Evolutionary conservation across 1,284 basidiomycete genomes (phyloP), one percentile per base, ranked within the genome.

Genomic region (Dichomitus squalens): DNA sequence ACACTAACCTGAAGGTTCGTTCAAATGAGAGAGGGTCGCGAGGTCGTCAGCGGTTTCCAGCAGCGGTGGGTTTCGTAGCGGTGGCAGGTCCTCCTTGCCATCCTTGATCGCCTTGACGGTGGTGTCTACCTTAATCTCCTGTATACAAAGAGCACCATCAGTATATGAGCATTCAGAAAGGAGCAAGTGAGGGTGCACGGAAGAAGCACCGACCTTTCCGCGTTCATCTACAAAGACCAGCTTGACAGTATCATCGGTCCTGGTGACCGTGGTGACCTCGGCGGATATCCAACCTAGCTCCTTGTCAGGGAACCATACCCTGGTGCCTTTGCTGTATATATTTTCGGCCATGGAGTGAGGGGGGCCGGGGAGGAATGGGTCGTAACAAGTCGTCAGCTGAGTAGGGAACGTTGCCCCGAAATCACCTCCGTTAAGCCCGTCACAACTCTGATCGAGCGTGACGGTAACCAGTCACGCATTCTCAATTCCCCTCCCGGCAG

Each of bases 21-120:
- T 99, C 66, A 99, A 82, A 79, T 99, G 96, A 57, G 95, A 97
- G 69, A 99, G 84, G 59, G 95, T 97, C 48, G 97, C 96, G 70
- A 99, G 82, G 79, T 99, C 96, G 76, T 99, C 96, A 36, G 95
- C 94, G 27, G 94, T 95, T 79, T 99, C 96, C 59, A 99, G 80
- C 55, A 98, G 78, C 36, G 96, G 97, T 23, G 97, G 97, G 75
- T 99, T 99, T 65, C 96, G 90, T 67, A 99, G 78, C 43, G 96
- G 96, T 44, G 97, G 97, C 20, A 98, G 82, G 50, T 82, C 80
- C 64, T 86, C 83, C 68, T 86, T 85, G 51, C 84, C 86, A 67
- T 88, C 85, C 70, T 85, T 89, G 71, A 92, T 90, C 64, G 88
- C 84, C 71, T 88, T 86, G 41, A 80, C 84, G 25, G 88, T 89